Conservation (phyloP, 345 rosid genomes). For the Fremontodendron californicum region DNA sequence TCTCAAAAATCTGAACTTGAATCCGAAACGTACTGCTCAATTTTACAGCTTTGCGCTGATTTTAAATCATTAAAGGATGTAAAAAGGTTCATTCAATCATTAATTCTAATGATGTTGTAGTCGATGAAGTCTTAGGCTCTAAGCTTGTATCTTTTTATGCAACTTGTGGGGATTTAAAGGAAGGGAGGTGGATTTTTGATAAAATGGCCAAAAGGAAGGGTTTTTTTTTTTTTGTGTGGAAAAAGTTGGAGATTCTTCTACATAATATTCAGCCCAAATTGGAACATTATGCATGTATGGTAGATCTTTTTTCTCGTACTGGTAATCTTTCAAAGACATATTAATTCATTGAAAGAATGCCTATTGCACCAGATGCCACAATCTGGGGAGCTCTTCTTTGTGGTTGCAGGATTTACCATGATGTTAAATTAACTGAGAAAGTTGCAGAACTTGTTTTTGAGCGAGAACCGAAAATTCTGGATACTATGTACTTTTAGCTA, state of each 20-base stretch:
- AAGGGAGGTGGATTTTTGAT: conserved; percentile 50
- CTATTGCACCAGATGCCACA: conserved; percentile 61
- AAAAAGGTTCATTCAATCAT: conserved; percentile 48
- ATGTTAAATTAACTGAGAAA: conserved; percentile 59
- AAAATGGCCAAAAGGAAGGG: conserved; percentile 41
- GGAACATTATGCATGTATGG: conserved; percentile 73
- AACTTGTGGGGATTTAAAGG: conserved; percentile 51
- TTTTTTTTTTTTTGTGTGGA: conserved; percentile 73
- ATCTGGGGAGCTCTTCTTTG: conserved; percentile 71
- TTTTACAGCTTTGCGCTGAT: conserved; percentile 66
- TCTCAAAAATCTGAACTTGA: conserved; percentile 34
- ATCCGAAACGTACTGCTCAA: conserved; percentile 39
- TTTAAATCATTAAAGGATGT: conserved; percentile 40
- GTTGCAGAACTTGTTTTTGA: conserved; percentile 58
- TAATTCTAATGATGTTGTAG: conserved; percentile 27
- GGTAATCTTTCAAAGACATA: conserved; percentile 53
- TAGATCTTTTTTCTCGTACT: conserved; percentile 60
- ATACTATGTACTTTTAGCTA: conserved; percentile 61
- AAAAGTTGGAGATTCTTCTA: conserved; percentile 77
- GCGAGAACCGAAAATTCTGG: conserved; percentile 72
- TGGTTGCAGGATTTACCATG: conserved; percentile 68
- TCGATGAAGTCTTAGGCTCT: conserved; percentile 51
- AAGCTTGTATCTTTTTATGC: conserved; percentile 69
- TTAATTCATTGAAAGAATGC: conserved; percentile 57
- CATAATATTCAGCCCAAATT: conserved; percentile 53